Evolutionary conservation across 2,329 filamentous ascomycete genomes (phyloP), one percentile per base, ranked within the genome.

Genomic region (Diaporthe sp.): DNA sequence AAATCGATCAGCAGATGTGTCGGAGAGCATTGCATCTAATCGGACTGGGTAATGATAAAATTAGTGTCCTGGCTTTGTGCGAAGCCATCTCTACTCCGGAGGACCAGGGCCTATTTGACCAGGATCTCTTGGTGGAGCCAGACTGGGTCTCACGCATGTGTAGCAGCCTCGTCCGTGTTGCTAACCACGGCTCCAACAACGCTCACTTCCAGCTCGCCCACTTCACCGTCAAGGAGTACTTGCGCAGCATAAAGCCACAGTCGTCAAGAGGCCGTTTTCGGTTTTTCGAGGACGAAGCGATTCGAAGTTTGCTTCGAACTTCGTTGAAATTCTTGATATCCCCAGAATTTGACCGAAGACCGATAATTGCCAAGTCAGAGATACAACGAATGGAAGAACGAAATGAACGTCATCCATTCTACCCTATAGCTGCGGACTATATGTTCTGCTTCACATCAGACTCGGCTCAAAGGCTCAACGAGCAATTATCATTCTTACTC

Each of bases 161-260:
- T 9, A 61, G 58, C 58, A 61, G 58, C 17, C 37, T 61, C 7
- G 25, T 61, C 7, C 58, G 58, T 5, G 2, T 42, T 0, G 13
- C 58, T 10, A 0, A 22, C 0, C 37, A 42, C 2, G 22, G 7
- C 1, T 9, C 22, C 6, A 12, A 10, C 3, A 0, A 9, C 2
- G 10, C 34, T 5, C 37, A 61, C n/a, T 61, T 61, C 37, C 22
- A 61, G n/a, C 37, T 61, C 1, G 37, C 58, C 13, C 58, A 61
- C 12, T 61, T 61, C 7, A 61, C 37, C 0, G 37, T 61, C 13
- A 42, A 61, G 37, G 58, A 61, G 13, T 61, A 42, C n/a, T 10
- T 61, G 37, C 22, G 37, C 6, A 42, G 34, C n/a, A 61, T 61
- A 15, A 17, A 61, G 22, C 10, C 37, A 0, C 7, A 28, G 1